A percentile compares a stretch with the other conserved stretches of the same genome.
These are phyloP conservation scores for Marasmius sp. DNA, from an alignment of 1,284 basidiomycete species.

Conservation along the genomic window DNA sequence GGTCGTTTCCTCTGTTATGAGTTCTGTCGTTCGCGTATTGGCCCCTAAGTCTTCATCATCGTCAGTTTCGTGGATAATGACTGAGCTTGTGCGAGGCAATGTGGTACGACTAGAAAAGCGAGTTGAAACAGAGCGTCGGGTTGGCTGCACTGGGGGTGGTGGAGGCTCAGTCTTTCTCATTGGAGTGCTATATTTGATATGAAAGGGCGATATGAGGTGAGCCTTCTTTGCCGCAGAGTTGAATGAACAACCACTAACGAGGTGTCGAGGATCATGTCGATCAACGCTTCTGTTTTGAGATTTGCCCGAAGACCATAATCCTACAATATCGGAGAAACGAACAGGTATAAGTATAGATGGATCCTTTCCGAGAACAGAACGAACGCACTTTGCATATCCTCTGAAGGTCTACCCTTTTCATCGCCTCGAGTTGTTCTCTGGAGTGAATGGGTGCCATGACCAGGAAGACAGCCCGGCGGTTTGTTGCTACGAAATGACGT, in stretches of 20 bases:
- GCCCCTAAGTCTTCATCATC: constrained; percentile 44
- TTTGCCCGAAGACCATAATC: constrained; percentile 78
- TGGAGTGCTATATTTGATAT: constrained; percentile 22
- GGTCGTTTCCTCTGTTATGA: constrained; percentile 1
- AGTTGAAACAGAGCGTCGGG: constrained; percentile 44
- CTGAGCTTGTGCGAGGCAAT: constrained; percentile 36
- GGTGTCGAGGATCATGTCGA: constrained; percentile 67
- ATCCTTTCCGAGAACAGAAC: constrained; percentile 2
- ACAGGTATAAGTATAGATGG: constrained; percentile 21
- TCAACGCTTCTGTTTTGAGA: constrained; percentile 73
- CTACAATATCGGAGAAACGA: constrained; percentile 31
- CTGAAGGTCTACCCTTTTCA: constrained; percentile 74
- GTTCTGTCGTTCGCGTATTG: constrained; percentile 2
- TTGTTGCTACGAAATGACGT: constrained; percentile 8
- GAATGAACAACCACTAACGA: constrained; percentile 32
- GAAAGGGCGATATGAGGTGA: constrained; percentile 2
- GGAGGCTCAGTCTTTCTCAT: constrained; percentile 24
- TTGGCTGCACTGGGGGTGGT: constrained; percentile 22
- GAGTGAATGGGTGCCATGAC: constrained; percentile 52
- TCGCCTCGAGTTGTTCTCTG: constrained; percentile 54
- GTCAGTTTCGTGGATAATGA: constrained; percentile 49
- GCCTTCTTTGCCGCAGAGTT: not conserved
- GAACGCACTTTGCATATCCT: constrained; percentile 70
- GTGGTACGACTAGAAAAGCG: constrained; percentile 33
- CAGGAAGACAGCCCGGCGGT: constrained; percentile 8